Conservation (phyloP, 441 rosid species). For the Syzygium syzygioides region DNA sequence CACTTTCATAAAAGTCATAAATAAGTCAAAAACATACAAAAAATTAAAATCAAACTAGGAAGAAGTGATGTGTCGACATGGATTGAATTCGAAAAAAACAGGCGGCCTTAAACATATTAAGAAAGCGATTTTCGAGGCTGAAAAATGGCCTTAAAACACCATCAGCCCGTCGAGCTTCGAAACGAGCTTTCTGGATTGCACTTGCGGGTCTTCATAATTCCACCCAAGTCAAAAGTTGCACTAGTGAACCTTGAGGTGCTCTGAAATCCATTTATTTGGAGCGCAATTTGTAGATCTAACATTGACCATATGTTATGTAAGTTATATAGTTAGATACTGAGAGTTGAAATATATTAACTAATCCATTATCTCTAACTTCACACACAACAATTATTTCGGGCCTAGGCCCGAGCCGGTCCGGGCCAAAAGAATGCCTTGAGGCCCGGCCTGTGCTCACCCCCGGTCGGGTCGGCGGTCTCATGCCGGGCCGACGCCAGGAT, state of each 20-base stretch:
- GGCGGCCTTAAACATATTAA: no score
- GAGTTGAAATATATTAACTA: neutral
- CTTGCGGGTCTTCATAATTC: neutral
- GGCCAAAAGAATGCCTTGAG: neutral
- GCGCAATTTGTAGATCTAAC: neutral
- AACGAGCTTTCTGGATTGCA: no score
- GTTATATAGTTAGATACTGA: neutral
- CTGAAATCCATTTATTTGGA: neutral
- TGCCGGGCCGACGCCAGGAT: neutral
- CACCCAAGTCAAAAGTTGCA: accelerated
- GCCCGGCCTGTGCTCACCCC: neutral
- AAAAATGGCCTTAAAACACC: neutral
- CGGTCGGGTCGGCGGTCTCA: neutral
- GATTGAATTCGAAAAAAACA: no score
- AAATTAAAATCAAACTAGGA: no score
- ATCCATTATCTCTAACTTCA: neutral
- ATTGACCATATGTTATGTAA: neutral
- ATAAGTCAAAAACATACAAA: no score
- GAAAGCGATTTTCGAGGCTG: neutral
- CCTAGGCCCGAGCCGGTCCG: neutral
- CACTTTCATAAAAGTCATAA: no score
- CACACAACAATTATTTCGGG: no score
- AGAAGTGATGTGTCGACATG: no score
- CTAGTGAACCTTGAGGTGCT: neutral
- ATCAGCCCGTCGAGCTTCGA: accelerated